These are phyloP conservation scores for Aspergillus versicolor DNA, from an alignment of 2,329 filamentous ascomycete species.

Conservation along the genomic window DNA sequence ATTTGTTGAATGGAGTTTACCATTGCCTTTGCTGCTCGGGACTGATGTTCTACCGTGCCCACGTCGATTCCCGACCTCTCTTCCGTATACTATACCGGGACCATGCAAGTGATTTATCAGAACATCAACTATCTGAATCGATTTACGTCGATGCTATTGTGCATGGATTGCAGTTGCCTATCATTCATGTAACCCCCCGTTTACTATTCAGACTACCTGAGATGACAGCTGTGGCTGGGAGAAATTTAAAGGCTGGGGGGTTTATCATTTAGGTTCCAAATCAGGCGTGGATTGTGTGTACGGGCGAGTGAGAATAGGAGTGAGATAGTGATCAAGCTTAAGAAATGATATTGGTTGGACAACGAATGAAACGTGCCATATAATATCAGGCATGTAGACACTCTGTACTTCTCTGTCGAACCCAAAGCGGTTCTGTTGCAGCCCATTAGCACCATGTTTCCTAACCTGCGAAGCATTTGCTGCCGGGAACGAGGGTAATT, in stretches of 20 bases:
- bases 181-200: not conserved
- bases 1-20: slow-evolving; percentile 2
- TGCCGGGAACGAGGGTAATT: not conserved
- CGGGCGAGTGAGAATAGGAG: not conserved
- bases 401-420: not conserved
- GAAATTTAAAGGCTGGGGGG: not conserved
- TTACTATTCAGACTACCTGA: not conserved
- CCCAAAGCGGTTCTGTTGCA: not conserved
- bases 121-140: slow-evolving; percentile 8
- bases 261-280: not conserved
- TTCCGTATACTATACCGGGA: slow-evolving; percentile 10
- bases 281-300: not conserved
- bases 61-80: not conserved
- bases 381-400: not conserved
- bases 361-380: not conserved
- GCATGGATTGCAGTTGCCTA: not conserved
- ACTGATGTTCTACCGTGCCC: slow-evolving; percentile 1
- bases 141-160: slow-evolving; percentile 1
- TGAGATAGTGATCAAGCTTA: not conserved
- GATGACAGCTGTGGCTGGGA: not conserved
- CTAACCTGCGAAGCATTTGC: not conserved
- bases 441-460: not conserved
- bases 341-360: slow-evolving; percentile 5
- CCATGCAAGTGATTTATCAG: slow-evolving; percentile 5
- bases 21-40: not conserved